phyloP scores from a whole-genome alignment of 495 filamentous ascomycete genomes.

The Stereocaulon alpinum region DNA sequence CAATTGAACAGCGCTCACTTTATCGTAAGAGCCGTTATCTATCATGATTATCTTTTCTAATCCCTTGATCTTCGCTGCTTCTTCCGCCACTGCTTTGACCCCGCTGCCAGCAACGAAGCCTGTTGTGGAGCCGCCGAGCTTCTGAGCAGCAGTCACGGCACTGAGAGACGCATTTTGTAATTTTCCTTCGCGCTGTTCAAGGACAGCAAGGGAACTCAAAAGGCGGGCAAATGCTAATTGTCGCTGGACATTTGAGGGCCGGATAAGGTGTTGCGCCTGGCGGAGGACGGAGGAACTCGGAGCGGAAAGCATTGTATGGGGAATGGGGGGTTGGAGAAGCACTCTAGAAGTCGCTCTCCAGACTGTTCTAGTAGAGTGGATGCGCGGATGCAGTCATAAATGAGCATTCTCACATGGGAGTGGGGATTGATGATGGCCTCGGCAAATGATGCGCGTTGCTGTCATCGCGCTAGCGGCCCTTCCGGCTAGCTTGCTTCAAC shows the following conservation, averaged over 20 bases:
- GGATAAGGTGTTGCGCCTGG: slow-evolving; percentile 38
- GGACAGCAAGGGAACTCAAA: slow-evolving; percentile 77
- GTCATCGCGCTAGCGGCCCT: slow-evolving; percentile 7
- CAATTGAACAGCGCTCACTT: slow-evolving; percentile 42
- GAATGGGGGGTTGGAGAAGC: background rate
- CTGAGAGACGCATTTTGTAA: slow-evolving; percentile 73
- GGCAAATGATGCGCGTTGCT: background rate
- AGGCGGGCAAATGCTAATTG: slow-evolving; percentile 52
- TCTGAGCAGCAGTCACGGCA: slow-evolving; percentile 76
- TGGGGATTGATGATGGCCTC: background rate
- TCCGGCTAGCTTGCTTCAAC: slow-evolving; percentile 1
- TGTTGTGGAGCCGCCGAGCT: slow-evolving; percentile 75
- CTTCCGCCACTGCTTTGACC: slow-evolving; percentile 67
- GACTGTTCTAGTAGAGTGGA: background rate
- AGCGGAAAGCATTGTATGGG: slow-evolving; percentile 32
- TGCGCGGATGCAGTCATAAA: background rate
- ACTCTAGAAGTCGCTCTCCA: background rate
- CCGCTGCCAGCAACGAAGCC: slow-evolving; percentile 80
- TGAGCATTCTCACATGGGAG: background rate
- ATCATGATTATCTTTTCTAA: slow-evolving; percentile 84
- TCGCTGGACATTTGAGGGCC: slow-evolving; percentile 28
- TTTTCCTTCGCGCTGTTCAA: slow-evolving; percentile 89
- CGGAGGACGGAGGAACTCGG: slow-evolving; percentile 38
- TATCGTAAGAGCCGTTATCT: slow-evolving; percentile 84
- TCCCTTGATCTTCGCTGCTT: slow-evolving; percentile 82